These are phyloP conservation scores for Annulohypoxylon moriforme DNA, from an alignment of 495 filamentous ascomycete species.

Conservation along the genomic window DNA sequence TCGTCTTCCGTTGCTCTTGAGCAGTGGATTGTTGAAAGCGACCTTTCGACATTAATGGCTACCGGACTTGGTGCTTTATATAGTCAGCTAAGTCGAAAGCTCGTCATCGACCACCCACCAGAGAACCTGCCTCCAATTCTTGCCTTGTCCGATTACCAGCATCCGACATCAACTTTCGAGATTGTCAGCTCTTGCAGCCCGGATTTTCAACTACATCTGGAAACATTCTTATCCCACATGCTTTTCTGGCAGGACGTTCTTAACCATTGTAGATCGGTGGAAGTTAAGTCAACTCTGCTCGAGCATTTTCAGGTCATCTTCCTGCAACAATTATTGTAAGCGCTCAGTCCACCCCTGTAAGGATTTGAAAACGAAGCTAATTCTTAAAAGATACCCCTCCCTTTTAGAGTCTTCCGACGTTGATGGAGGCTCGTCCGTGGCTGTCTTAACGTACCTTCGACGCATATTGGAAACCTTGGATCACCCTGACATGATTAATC, in stretches of 20 bases:
- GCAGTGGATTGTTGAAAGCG: constrained; percentile 96
- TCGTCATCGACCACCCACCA: constrained; percentile 69
- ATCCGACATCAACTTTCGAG: constrained; percentile 68
- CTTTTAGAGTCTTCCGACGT: constrained; percentile 95
- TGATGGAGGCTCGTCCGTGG: constrained; percentile 95
- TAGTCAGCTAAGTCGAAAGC: constrained; percentile 88
- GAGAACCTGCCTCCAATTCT: constrained; percentile 83
- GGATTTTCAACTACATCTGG: constrained; percentile 81
- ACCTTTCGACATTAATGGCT: constrained; percentile 96
- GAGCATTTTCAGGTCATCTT: constrained; percentile 99
- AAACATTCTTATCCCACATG: constrained; percentile 93
- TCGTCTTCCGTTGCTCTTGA: constrained; percentile 84
- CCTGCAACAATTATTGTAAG: constrained; percentile 91
- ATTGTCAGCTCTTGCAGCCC: constrained; percentile 76
- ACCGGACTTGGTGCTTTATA: constrained; percentile 95
- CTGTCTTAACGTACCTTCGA: constrained; percentile 92
- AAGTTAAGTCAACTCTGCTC: constrained; percentile 90
- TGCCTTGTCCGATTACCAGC: constrained; percentile 83
- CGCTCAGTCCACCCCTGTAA: constrained; percentile 1
- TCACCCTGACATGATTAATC: constrained; percentile 89
- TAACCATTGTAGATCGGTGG: constrained; percentile 90
- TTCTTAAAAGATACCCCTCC: constrained; percentile 81
- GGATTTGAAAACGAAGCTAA: constrained; percentile 11
- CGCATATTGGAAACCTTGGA: constrained; percentile 90
- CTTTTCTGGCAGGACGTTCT: constrained; percentile 98